A percentile compares a stretch with the other conserved stretches of the same genome.
Conservation (phyloP, 805 yeast genomes). For the Saccharomycopsis olivae region DNA sequence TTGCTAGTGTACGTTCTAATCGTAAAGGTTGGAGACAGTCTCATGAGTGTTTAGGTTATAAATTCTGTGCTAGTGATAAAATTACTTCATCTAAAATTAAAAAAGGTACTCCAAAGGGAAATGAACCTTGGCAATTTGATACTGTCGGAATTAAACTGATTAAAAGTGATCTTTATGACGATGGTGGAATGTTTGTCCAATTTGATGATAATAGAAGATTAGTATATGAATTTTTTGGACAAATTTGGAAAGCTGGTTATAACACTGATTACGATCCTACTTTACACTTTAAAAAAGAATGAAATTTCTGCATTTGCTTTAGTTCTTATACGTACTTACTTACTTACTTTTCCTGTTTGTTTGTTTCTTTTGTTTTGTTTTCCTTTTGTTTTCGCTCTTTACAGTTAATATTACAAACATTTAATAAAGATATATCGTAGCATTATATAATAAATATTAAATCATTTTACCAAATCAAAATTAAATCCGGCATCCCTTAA, state of each 20-base stretch:
- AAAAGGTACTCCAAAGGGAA: neutral
- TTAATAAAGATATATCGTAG: too few species aligned
- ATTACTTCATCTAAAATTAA: too few species aligned
- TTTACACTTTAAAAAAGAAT: too few species aligned
- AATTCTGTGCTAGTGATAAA: constrained; percentile 51
- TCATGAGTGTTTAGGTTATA: constrained; percentile 38
- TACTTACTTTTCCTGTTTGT: too few species aligned
- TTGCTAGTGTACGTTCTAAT: neutral
- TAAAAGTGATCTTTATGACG: neutral
- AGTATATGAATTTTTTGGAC: constrained; percentile 11
- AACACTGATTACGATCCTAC: neutral
- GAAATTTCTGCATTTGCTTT: neutral
- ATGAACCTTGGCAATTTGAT: neutral
- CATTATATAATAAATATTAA: neutral
- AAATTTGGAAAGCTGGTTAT: constrained; percentile 13
- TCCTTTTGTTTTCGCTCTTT: too few species aligned
- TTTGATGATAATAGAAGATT: constrained; percentile 2
- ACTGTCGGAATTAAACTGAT: neutral
- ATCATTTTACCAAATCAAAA: constrained; percentile 22
- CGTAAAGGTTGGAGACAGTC: constrained; percentile 40
- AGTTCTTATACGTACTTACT: too few species aligned
- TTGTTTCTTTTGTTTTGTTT: too few species aligned
- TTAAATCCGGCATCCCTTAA: constrained; percentile 52
- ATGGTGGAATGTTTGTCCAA: constrained; percentile 4
- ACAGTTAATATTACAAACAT: too few species aligned